Base-by-base conservation (phyloP, 2,329 filamentous ascomycete species). In the Stemphylium beticola region DNA sequence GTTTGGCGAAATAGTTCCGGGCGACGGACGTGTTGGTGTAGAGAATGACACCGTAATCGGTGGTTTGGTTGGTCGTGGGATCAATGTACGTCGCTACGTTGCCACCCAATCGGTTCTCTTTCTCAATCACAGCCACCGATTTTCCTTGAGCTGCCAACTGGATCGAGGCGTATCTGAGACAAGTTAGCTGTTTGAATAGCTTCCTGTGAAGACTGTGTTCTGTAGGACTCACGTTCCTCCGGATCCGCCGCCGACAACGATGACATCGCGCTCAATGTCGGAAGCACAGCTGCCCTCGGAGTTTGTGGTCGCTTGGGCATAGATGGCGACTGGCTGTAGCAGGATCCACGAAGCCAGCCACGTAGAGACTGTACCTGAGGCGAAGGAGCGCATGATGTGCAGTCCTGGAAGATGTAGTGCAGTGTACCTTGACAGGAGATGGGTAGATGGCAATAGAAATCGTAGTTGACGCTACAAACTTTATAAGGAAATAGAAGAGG, bases 41-140 rank as follows among this genome's bases (percentile, higher is more conserved):
- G 10, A 50, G 20, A 24, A 34, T 31, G 4, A 43, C 40, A 18
- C 48, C 48, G 29, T 43, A 42, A 43, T 50, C 48, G 26, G 33
- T 26, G 12, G 48, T 42, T 22, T 34, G 18, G 31, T 36, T 36
- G 8, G 48, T 50, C 20, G 48, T 33, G 12, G 38, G 29, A 9
- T 50, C 48, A 14, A 36, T 50, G 39, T 50, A 50, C 6, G 48
- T 46, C 31, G 32, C 33, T 34, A 36, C 33, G 32, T 46, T 34
- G 14, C 43, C 43, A 24, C 43, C 43, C 43, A 46, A 36, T 36
- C 24, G 43, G 31, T 24, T 36, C 43, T 46, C 43, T 24, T 46
- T 46, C 32, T 46, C 43, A 24, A 46, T 34, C 31, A 46, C 31
- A 34, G 43, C 43, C 24, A 46, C 43, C 43, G 43, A 22, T 37